Base-by-base conservation (phyloP, 2,329 filamentous ascomycete genomes). In the Sclerotinia subarctica region DNA sequence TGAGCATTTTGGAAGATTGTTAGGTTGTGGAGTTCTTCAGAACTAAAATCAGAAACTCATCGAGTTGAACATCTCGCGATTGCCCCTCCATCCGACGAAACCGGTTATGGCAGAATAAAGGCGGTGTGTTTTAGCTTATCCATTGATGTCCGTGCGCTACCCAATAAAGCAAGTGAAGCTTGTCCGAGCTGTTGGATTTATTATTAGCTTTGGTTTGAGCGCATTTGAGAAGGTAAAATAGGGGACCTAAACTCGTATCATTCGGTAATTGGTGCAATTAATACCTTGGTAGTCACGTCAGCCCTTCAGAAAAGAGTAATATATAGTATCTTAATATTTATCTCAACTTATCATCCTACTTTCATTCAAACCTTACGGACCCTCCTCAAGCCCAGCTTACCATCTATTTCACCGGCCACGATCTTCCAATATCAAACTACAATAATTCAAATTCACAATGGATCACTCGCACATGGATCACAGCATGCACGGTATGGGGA, bases 401-500 rank as follows among this genome's bases (percentile, higher is more conserved):
- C 46, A 38, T 51, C 46, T 26, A 24, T 47, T 53, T 32, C 62
- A 26, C 21, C 15, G 26, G 44, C 19, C 24, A 13, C n/a, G 13
- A 65, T 19, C 42, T 13, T 65, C 24, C 15, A 24, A n/a, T 49
- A 7, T 21, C 19, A 29, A 44, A 32, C 26, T 15, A 46, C 17
- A 17, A 59, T n/a, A 38, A 38, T 46, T 5, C 21, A 49, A 7
- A 15, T 26, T 26, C 35, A 47, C 8, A 46, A 65, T 65, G 63
- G 63, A 65, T 57, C 52, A 65, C 21, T 66, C 63, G 7, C 53
- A 66, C 51, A 74, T 74, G 71, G 72, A 73, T 68, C 74, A 73
- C 66, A 79, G 70, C 81, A 83, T 76, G 78, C 74, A 82, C 78
- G 82, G 78, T 70, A 84, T 83, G 78, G 80, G 80, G 72, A 84